Conservation (phyloP, 768 basidiomycete genomes). For the Strobilomyces echinocephalus region DNA sequence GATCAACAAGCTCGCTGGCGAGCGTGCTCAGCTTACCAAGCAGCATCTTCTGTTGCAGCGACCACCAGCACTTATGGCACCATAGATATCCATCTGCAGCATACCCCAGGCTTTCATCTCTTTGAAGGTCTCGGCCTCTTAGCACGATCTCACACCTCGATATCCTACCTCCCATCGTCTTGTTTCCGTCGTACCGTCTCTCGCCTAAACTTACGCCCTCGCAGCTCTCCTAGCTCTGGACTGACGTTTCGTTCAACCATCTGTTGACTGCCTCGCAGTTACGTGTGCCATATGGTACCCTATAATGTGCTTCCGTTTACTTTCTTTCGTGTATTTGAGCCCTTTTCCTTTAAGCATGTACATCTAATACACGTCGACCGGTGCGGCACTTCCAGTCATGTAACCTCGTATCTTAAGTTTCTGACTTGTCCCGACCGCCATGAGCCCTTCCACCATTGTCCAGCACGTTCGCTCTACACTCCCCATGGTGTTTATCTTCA, state of each 20-base stretch:
- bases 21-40: constrained; percentile 40
- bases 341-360: background rate
- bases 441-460: too few species aligned
- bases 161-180: constrained; percentile 9
- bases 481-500: too few species aligned
- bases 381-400: background rate
- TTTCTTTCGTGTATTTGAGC: background rate
- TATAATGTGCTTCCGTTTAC: background rate
- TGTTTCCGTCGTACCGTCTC: constrained; percentile 16
- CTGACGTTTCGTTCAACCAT: background rate
- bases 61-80: constrained; percentile 30
- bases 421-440: too few species aligned
- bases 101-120: constrained; percentile 1
- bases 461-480: too few species aligned
- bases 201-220: background rate
- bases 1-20: constrained; percentile 74
- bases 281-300: background rate
- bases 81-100: constrained; percentile 8
- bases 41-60: constrained; percentile 30
- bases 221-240: constrained; percentile 7
- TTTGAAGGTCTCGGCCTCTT: background rate
- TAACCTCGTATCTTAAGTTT: too few species aligned
- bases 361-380: background rate
- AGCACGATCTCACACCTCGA: constrained; percentile 3
- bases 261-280: background rate